Conservation (phyloP, 495 filamentous ascomycete genomes). For the Penicillium robsamsonii region DNA sequence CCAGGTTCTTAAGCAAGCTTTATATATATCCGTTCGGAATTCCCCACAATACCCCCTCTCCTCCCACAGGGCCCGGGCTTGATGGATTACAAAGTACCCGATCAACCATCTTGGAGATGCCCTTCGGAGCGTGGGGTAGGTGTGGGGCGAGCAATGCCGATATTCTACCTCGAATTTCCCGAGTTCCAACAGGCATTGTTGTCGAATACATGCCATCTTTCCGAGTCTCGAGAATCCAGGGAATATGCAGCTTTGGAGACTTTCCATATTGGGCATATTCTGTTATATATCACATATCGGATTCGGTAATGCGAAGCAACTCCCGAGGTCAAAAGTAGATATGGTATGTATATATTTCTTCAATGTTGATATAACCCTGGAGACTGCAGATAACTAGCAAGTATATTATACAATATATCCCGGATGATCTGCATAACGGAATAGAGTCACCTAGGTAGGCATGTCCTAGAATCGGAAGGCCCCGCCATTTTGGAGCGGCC, state of each 20-base stretch:
- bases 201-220: background rate
- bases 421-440: background rate
- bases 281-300: background rate
- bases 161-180: slow-evolving; percentile 14
- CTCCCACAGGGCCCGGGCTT: background rate
- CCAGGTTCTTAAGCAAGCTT: slow-evolving; percentile 5
- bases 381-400: background rate
- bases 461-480: background rate
- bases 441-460: background rate
- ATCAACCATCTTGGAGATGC: slow-evolving; percentile 14
- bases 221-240: background rate
- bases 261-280: background rate
- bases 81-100: slow-evolving; percentile 15
- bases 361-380: background rate
- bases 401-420: background rate
- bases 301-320: background rate
- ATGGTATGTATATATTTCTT: background rate
- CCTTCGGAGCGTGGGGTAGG: slow-evolving; percentile 27
- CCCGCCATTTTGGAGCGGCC: background rate
- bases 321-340: background rate
- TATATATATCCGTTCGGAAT: slow-evolving; percentile 16
- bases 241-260: background rate
- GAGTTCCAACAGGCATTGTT: background rate
- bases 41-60: background rate
- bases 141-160: slow-evolving; percentile 20